A percentile compares a stretch with the other conserved stretches of the same genome.
Conservation (phyloP, 2,329 filamentous ascomycete species). For the Ascochyta lentis region DNA sequence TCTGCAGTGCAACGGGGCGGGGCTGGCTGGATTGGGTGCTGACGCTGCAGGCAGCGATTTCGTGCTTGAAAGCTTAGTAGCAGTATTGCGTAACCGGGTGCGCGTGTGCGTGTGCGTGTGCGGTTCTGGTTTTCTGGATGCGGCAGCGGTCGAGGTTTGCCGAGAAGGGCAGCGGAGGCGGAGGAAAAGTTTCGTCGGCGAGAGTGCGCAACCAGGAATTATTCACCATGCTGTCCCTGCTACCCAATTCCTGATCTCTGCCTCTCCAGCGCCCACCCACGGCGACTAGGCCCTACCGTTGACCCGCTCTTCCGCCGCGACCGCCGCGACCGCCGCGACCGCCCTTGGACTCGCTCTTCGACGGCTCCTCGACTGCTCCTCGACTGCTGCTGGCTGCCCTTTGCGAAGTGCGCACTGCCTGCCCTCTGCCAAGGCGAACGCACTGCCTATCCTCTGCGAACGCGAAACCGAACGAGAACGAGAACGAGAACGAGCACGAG, state of each 20-base stretch:
- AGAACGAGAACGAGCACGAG: no score
- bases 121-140: background rate
- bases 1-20: no score
- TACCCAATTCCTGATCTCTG: conserved; percentile 40
- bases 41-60: conserved; percentile 19
- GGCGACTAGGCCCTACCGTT: conserved; percentile 26
- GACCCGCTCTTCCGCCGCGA: conserved; percentile 10
- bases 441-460: conserved; percentile 4
- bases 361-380: conserved; percentile 1
- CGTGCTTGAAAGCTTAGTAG: conserved; percentile 32
- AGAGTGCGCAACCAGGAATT: conserved; percentile 23
- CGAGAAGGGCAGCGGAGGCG: background rate
- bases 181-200: conserved; percentile 36
- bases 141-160: no score
- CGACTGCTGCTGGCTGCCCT: background rate
- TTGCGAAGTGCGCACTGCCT: background rate
- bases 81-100: conserved; percentile 17
- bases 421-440: background rate
- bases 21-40: background rate
- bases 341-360: conserved; percentile 2
- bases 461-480: no score
- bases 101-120: background rate
- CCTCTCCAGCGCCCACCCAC: conserved; percentile 31
- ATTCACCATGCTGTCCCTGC: conserved; percentile 37
- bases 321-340: conserved; percentile 8